Conservation (phyloP, 2,329 filamentous ascomycete species). For the Pseudogymnoascus sp. region DNA sequence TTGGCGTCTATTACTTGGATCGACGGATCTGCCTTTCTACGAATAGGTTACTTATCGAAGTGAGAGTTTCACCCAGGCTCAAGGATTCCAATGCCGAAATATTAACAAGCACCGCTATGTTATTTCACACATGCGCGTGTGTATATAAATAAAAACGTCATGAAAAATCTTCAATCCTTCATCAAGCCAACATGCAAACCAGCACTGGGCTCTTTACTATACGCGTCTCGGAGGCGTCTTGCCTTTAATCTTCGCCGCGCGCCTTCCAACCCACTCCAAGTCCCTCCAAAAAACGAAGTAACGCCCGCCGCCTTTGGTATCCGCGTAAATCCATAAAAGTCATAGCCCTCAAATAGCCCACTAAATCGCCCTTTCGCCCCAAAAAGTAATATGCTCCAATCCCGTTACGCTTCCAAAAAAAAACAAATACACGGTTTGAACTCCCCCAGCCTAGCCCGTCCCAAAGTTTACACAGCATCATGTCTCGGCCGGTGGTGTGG, state of each 20-base stretch:
- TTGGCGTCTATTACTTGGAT: background rate
- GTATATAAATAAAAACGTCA: background rate
- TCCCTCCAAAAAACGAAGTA: background rate
- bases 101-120: background rate
- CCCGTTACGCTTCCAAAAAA: background rate
- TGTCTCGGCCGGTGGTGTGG: background rate
- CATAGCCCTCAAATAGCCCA: background rate
- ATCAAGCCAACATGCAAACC: background rate
- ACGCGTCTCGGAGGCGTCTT: background rate
- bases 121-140: background rate
- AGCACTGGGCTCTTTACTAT: background rate
- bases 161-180: background rate
- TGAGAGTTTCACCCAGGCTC: too few relatives aligned
- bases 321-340: constrained; percentile 1
- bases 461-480: background rate
- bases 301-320: constrained; percentile 5
- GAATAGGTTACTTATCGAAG: background rate
- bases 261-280: background rate
- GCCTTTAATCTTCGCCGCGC: background rate
- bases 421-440: background rate
- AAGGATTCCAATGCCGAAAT: too few relatives aligned
- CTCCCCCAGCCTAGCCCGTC: background rate
- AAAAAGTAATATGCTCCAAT: background rate
- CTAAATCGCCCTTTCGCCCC: background rate
- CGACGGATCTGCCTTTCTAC: background rate